These are phyloP conservation scores for Conticribra weissflogii DNA, from an alignment of 108 stramenopile genomes.

Conservation along the genomic window DNA sequence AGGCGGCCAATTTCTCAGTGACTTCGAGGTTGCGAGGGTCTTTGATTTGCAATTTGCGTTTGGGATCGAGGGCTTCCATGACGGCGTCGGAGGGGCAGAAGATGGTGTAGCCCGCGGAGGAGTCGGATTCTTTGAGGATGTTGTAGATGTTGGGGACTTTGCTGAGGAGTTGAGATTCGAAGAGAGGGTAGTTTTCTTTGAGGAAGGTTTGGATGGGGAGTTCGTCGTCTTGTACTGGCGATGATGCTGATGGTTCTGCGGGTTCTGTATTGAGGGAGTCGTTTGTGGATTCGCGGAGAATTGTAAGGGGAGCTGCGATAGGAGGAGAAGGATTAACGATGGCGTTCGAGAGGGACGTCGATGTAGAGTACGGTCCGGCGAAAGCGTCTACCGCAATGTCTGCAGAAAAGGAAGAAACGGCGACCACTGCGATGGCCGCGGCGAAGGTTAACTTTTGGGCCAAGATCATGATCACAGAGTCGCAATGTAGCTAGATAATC, in stretches of 20 bases:
- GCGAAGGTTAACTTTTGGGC: not conserved
- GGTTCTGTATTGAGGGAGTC: too few species aligned
- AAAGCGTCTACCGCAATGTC: too few species aligned
- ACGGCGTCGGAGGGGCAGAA: conserved; percentile 40
- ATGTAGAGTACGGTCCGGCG: too few species aligned
- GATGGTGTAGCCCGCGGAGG: conserved; percentile 39
- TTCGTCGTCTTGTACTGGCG: too few species aligned
- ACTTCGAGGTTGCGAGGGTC: conserved; percentile 48
- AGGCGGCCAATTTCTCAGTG: conserved; percentile 41
- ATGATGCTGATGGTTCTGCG: too few species aligned
- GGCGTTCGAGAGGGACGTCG: too few species aligned
- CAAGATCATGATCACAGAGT: not conserved
- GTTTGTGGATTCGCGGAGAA: too few species aligned
- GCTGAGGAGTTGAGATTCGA: conserved; percentile 38
- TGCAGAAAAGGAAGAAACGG: not conserved
- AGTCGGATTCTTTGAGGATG: conserved; percentile 24
- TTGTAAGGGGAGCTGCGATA: too few species aligned
- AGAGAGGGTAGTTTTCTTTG: conserved; percentile 42
- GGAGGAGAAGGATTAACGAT: too few species aligned
- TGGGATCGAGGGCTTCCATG: conserved; percentile 40
- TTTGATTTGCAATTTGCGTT: conserved; percentile 39
- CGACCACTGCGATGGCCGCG: not conserved
- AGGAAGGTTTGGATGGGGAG: conserved; percentile 33
- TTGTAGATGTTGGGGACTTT: conserved; percentile 41
- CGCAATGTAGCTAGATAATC: not conserved